Evolutionary conservation across 2,329 filamentous ascomycete genomes (phyloP).

Genomic region (Fusarium tjaetaba): DNA sequence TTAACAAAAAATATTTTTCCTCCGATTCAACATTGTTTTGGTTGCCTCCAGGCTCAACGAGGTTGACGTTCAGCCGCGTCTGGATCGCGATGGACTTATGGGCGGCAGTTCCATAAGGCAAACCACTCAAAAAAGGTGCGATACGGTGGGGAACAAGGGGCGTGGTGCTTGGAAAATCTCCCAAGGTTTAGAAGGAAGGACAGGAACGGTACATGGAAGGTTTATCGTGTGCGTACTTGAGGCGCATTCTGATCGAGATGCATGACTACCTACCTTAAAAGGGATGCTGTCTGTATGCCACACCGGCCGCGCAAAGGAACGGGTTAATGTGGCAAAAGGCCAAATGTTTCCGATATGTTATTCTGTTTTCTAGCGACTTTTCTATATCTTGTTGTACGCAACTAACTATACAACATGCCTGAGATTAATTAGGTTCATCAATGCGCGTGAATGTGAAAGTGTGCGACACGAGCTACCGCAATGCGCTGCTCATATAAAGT

Average conservation of each 20-base stretch:
- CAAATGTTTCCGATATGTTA: constrained; percentile 34
- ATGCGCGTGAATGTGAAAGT: not conserved
- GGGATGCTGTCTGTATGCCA: constrained; percentile 34
- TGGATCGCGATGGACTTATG: not conserved
- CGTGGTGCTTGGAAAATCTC: constrained; percentile 44
- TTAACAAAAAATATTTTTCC: constrained; percentile 1
- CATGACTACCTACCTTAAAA: constrained; percentile 7
- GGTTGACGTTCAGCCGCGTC: not conserved
- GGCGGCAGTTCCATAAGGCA: not conserved
- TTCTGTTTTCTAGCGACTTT: constrained; percentile 34
- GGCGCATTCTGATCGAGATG: constrained; percentile 10
- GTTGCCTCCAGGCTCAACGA: not conserved
- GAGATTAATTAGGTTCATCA: not conserved
- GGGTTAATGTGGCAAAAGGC: constrained; percentile 14
- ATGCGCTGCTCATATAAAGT: constrained; percentile 7
- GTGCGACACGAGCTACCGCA: not conserved
- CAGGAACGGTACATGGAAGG: constrained; percentile 30
- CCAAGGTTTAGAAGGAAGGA: constrained; percentile 40
- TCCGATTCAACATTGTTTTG: constrained; percentile 22
- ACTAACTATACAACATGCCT: constrained; percentile 28
- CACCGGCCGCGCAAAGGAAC: constrained; percentile 28
- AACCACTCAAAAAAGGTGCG: constrained; percentile 10
- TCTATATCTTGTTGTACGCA: constrained; percentile 42
- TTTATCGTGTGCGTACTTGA: constrained; percentile 24
- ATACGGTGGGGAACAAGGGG: constrained; percentile 15